Evolutionary conservation across 495 filamentous ascomycete species (phyloP).

Genomic region (Hypomontagnella monticulosa): DNA sequence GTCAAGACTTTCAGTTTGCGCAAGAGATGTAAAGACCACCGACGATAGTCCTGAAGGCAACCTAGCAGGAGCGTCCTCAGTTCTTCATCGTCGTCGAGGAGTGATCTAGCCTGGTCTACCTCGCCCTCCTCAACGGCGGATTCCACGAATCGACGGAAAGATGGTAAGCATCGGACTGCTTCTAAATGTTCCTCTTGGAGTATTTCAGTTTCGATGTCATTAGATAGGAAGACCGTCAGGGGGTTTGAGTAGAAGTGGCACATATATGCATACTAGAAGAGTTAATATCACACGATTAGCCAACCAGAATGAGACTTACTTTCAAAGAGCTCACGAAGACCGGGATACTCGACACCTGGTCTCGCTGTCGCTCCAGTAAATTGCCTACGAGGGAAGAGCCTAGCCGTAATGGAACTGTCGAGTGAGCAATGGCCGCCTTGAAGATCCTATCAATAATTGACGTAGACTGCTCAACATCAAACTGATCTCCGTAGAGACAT

Average conservation of each 20-base stretch:
- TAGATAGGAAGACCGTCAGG: conserved; percentile 71
- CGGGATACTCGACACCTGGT: conserved; percentile 88
- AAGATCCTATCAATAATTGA: conserved; percentile 84
- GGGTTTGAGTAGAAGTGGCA: conserved; percentile 94
- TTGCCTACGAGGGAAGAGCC: conserved; percentile 70
- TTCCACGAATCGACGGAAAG: conserved; percentile 71
- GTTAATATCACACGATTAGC: conserved; percentile 12
- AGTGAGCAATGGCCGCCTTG: conserved; percentile 68
- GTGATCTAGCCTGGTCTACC: conserved; percentile 46
- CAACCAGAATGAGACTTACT: conserved; percentile 55
- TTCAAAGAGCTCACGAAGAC: conserved; percentile 82
- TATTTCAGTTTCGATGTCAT: conserved; percentile 47
- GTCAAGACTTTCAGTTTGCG: conserved; percentile 41
- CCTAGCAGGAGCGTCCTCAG: conserved; percentile 34
- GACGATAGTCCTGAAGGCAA: conserved; percentile 34
- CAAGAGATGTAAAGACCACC: conserved; percentile 31
- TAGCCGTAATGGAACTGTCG: conserved; percentile 67
- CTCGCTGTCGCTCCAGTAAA: conserved; percentile 80
- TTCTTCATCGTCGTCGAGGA: conserved; percentile 54
- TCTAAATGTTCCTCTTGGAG: conserved; percentile 71
- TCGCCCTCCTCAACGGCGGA: conserved; percentile 47
- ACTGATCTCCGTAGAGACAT: conserved; percentile 77
- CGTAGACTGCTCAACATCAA: conserved; percentile 81
- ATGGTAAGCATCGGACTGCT: conserved; percentile 79
- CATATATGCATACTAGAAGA: conserved; percentile 86